A percentile compares a stretch with the other conserved stretches of the same genome.
These are phyloP conservation scores for Penicillium rolfsii DNA, from an alignment of 2,329 filamentous ascomycete genomes.

Conservation along the genomic window DNA sequence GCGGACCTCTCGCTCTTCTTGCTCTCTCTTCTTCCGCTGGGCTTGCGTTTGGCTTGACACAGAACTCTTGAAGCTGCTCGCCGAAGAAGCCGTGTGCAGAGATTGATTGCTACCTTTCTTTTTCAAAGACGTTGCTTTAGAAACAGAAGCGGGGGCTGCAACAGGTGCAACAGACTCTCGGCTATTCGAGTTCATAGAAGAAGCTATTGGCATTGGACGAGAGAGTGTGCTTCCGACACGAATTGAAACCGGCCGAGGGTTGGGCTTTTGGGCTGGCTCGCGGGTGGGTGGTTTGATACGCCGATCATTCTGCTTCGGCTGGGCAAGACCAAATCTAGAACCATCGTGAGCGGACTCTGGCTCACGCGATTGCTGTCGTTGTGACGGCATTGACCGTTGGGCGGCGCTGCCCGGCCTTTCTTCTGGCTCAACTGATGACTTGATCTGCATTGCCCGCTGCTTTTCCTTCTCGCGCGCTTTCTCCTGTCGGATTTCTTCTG, in stretches of 20 bases:
- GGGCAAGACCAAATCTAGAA: conserved; percentile 34
- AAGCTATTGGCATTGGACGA: conserved; percentile 47
- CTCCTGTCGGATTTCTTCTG: conserved; percentile 45
- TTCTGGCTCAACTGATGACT: conserved; percentile 38
- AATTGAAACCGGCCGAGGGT: conserved; percentile 53
- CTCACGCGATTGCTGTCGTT: conserved; percentile 37
- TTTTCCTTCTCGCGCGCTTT: conserved; percentile 41
- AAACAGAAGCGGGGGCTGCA: conserved; percentile 50
- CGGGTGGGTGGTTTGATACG: conserved; percentile 51
- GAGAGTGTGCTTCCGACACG: conserved; percentile 53
- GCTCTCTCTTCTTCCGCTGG: conserved; percentile 78
- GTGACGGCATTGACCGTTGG: conserved; percentile 32
- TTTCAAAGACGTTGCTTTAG: conserved; percentile 53
- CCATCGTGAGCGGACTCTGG: conserved; percentile 35
- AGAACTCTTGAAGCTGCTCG: conserved; percentile 66
- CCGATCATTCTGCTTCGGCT: conserved; percentile 42
- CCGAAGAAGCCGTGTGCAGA: conserved; percentile 58
- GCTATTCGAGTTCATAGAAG: conserved; percentile 60
- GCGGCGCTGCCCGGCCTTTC: conserved; percentile 30
- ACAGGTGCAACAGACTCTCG: conserved; percentile 57
- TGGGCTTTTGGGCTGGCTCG: conserved; percentile 49
- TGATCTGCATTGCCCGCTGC: conserved; percentile 37
- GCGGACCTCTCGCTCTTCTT: conserved; percentile 77
- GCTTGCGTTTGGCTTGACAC: conserved; percentile 63
- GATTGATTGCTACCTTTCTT: conserved; percentile 71